Evolutionary conservation across 768 basidiomycete species (phyloP).

Genomic region (Rhizopogon sp.): DNA sequence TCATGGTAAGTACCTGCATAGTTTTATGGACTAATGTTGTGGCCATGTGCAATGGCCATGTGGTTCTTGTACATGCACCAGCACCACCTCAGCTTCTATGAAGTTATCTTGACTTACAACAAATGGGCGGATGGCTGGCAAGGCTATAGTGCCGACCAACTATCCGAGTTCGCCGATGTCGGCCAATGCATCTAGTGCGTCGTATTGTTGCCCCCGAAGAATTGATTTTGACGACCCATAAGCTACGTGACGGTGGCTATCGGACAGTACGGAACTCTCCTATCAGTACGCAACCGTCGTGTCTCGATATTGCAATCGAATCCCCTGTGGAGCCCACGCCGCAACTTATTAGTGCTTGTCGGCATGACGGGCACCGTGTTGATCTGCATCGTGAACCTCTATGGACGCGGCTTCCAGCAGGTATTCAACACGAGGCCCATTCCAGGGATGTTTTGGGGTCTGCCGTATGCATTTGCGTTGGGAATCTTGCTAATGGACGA

Average conservation of each 20-base stretch:
- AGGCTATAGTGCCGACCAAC: conserved; percentile 23
- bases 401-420: conserved; percentile 25
- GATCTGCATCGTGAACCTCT: conserved; percentile 30
- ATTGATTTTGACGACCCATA: conserved; percentile 5
- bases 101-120: conserved; percentile 34
- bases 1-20: conserved; percentile 8
- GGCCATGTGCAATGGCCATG: conserved; percentile 38
- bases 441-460: conserved; percentile 35
- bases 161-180: conserved; percentile 30
- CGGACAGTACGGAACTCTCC: conserved; percentile 19
- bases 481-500: conserved; percentile 35
- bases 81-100: conserved; percentile 28
- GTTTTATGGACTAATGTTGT: conserved; percentile 40
- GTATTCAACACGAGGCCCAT: conserved; percentile 23
- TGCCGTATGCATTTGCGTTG: conserved; percentile 32
- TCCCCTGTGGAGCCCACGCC: conserved; percentile 34
- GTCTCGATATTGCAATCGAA: conserved; percentile 22
- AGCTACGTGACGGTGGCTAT: conserved; percentile 32
- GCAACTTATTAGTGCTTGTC: conserved; percentile 26
- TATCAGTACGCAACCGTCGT: conserved; percentile 24
- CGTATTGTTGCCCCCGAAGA: neutral
- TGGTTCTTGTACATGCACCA: conserved; percentile 35
- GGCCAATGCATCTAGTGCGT: conserved; percentile 41
- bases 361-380: conserved; percentile 28
- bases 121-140: conserved; percentile 34